These are phyloP conservation scores for Emydomyces testavorans DNA, from an alignment of 2,329 filamentous ascomycete species.

Conservation along the genomic window DNA sequence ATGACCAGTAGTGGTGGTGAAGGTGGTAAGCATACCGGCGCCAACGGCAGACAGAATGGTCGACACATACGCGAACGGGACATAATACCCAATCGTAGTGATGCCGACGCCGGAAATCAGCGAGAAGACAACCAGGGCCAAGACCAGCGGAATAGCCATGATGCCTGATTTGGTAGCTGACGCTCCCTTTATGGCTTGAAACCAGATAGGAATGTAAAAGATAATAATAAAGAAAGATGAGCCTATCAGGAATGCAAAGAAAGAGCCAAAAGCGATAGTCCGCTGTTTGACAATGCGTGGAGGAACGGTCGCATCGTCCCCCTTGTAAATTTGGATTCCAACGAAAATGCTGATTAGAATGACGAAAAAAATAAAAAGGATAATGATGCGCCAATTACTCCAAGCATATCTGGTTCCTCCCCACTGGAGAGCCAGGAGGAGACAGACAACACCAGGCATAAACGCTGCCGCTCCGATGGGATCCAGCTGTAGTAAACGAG, in stretches of 20 bases:
- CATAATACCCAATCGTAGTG: constrained; percentile 18
- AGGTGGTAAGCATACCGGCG: constrained; percentile 24
- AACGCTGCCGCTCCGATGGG: constrained; percentile 37
- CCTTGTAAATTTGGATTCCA: constrained; percentile 26
- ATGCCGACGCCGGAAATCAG: constrained; percentile 15
- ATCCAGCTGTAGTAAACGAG: constrained; percentile 27
- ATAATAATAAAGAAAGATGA: constrained; percentile 14
- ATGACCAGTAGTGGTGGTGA: constrained; percentile 18
- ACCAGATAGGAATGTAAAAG: constrained; percentile 28
- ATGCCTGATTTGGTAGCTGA: constrained; percentile 29
- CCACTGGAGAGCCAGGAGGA: constrained; percentile 41
- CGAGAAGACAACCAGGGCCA: constrained; percentile 23
- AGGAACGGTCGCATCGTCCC: constrained; percentile 22
- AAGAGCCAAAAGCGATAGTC: constrained; percentile 7
- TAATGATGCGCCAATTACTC: constrained; percentile 37
- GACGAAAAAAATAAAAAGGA: constrained; percentile 41
- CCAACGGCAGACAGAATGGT: constrained; percentile 21
- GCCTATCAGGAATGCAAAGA: constrained; percentile 10
- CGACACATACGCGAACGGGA: constrained; percentile 19
- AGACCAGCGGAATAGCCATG: constrained; percentile 29
- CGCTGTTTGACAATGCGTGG: constrained; percentile 21
- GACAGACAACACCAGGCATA: constrained; percentile 35
- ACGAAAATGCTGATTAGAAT: constrained; percentile 37
- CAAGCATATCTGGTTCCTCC: constrained; percentile 38
- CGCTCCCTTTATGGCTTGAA: constrained; percentile 36